Base-by-base conservation (phyloP, 495 filamentous ascomycete species). In the Neurospora sp. region DNA sequence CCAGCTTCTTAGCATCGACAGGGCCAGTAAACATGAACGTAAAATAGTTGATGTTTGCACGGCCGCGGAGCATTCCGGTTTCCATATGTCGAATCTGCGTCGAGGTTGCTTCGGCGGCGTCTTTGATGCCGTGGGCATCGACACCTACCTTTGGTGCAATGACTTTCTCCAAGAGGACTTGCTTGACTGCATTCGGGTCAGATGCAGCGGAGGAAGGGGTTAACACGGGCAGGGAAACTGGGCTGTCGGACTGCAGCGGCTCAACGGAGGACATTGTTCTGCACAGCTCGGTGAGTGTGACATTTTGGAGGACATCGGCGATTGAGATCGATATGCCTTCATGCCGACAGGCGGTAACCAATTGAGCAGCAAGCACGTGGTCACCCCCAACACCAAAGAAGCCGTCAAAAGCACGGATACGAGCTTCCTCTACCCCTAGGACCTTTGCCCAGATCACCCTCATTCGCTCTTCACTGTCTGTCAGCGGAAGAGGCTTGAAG, bases 311-410 rank as follows among this genome's bases (percentile, higher is more conserved):
- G 4, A 86, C 71, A 44, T 83, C 80, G 8, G 79, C 76, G 72
- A 85, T 80, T 27, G 80, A 76, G 17, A 86, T 73, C 7, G 72
- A 53, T 27, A 85, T 78, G 7, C 78, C 78, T 40, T 81, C 74
- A 20, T 77, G 73, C 10, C 82, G 81, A 72, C 83, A 85, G 27
- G 81, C 78, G 9, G 79, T 73, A 3, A 84, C 78, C 40, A 86
- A 72, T 44, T 83, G 78, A 31, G 81, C 79, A 3, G 82, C 82
- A 9, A 81, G 37, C n/a, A 85, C 78, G 8, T 76, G 78, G 45
- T 86, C 83, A 35, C 84, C 84, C 0, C 84, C 84, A 27, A 83
- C 73, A 9, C 79, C 75, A 72, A 86, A 76, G 71, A 86, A 86
- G n/a, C 78, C 79, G 40, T 85, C 84, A 4, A 76, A 72, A 3